Base-by-base conservation (phyloP, 805 yeast genomes). In the Yamadazyma kitorensis region DNA sequence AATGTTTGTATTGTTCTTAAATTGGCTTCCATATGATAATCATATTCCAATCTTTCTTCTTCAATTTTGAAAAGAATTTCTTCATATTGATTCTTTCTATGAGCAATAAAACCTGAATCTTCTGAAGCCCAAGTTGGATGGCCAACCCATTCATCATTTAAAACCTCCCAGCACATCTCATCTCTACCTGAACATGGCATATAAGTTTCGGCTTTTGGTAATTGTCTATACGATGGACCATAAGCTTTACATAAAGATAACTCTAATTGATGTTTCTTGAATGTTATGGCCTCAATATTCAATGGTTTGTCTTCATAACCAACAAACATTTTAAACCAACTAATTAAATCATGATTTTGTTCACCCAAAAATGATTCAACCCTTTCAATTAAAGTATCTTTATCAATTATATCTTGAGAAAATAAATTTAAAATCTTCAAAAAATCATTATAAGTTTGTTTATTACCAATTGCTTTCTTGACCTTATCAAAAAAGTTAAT, bases 91-190 rank as follows among this genome's bases (percentile, higher is more conserved):
- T 93, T 93, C 61, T 93, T 93, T 45, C 98, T 78, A 59, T 93
- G 99, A n/a, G 98, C 96, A 55, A 93, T 89, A 51, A 91, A 93
- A 0, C 98, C 99, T 9, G 96, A 86, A 59, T 93, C 99, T 59
- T 93, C 99, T 0, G 98, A 91, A 4, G 98, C 98, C 99, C 99
- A 93, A n/a, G 96, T 94, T 15, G 99, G 99, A 61, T 93, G 98
- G 5, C 97, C 96, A 22, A 93, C 98, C 97, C 98, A 93, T 61
- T 91, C 98, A 58, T 93, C 98, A 59, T 93, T 93, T 49, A 93
- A 72, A 11, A 93, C 96, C 54, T 91, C 97, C 97, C 97, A 91
- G 57, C 98, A 93, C 89, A 93, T 85, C 50, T 91, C 98, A 61
- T 93, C 99, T 51, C 99, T 79, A 12, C 98, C 98, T 7, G 95